phyloP scores from a whole-genome alignment of 768 basidiomycete species.

The Boletus sp. region DNA sequence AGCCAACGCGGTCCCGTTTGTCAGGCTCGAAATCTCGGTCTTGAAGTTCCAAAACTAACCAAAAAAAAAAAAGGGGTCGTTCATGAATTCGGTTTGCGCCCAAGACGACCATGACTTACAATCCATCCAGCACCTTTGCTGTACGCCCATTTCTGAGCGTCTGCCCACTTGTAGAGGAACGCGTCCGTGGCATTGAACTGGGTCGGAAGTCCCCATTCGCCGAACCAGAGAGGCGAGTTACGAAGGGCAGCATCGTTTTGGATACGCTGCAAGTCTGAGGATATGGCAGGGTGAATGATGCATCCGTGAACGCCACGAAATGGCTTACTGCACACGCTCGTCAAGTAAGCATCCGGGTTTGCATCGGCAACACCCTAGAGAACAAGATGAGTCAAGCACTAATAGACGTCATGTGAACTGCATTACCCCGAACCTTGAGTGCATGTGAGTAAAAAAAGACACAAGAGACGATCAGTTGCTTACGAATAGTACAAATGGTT shows the following conservation, averaged over 20 bases:
- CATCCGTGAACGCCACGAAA: neutral
- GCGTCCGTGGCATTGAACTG: constrained; percentile 60
- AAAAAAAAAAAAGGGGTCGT: neutral
- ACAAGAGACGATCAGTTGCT: constrained; percentile 20
- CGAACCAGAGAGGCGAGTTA: constrained; percentile 52
- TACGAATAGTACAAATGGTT: constrained; percentile 78
- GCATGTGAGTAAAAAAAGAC: constrained; percentile 5
- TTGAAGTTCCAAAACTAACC: constrained; percentile 79
- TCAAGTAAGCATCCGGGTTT: constrained; percentile 62
- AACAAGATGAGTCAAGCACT: neutral
- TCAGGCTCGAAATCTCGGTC: constrained; percentile 49
- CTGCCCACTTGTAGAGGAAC: constrained; percentile 67
- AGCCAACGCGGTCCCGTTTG: constrained; percentile 45
- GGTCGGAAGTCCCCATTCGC: constrained; percentile 62
- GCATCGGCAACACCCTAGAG: constrained; percentile 66
- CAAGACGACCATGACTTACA: constrained; percentile 36
- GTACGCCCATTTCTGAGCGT: constrained; percentile 69
- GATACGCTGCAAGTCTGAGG: constrained; percentile 57
- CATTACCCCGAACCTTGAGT: constrained; percentile 54
- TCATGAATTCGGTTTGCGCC: neutral
- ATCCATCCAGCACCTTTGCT: constrained; percentile 63
- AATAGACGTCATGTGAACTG: neutral
- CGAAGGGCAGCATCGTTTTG: constrained; percentile 42
- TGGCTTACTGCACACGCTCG: constrained; percentile 63
- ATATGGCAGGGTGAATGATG: neutral